A percentile compares a stretch with the other conserved stretches of the same genome.
phyloP scores from a whole-genome alignment of 2,329 filamentous ascomycete genomes.

The Nakataea oryzae region DNA sequence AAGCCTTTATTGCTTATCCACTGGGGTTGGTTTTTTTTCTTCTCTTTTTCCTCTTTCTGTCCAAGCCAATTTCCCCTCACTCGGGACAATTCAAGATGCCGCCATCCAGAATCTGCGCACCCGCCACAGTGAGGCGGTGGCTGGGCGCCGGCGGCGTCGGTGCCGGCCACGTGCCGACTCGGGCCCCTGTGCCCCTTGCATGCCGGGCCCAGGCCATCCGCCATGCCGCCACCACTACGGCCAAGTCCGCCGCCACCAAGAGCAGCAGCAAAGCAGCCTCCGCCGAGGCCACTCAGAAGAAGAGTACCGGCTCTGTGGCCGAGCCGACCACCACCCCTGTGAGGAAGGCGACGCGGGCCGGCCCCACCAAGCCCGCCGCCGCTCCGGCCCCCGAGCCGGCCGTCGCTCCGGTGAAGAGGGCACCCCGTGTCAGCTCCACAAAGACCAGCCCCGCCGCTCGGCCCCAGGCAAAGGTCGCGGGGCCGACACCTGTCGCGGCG shows the following conservation, averaged over 20 bases:
- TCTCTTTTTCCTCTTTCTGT: too few relatives aligned
- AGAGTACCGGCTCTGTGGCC: neutral
- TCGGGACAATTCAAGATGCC: too few relatives aligned
- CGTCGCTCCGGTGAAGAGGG: neutral
- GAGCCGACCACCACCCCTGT: neutral
- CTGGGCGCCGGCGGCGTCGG: neutral
- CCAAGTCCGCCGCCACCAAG: neutral
- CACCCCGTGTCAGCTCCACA: neutral
- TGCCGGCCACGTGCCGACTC: too few relatives aligned
- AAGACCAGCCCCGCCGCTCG: neutral
- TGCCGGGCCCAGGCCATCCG: neutral
- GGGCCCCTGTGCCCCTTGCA: too few relatives aligned
- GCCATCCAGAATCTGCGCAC: too few relatives aligned
- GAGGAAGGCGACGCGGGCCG: neutral
- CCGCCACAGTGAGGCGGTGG: neutral
- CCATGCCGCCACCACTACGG: neutral
- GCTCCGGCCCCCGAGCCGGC: too few relatives aligned
- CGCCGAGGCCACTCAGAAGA: neutral
- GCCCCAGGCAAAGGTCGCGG: too few relatives aligned
- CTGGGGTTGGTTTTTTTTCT: too few relatives aligned
- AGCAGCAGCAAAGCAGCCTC: neutral
- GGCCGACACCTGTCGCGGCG: too few relatives aligned
- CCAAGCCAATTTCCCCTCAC: too few relatives aligned
- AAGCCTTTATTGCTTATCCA: too few relatives aligned
- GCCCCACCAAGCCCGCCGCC: slow-evolving; percentile 1